phyloP scores from a whole-genome alignment of 2,329 filamentous ascomycete genomes.

The Phaeosphaeriaceae sp. region DNA sequence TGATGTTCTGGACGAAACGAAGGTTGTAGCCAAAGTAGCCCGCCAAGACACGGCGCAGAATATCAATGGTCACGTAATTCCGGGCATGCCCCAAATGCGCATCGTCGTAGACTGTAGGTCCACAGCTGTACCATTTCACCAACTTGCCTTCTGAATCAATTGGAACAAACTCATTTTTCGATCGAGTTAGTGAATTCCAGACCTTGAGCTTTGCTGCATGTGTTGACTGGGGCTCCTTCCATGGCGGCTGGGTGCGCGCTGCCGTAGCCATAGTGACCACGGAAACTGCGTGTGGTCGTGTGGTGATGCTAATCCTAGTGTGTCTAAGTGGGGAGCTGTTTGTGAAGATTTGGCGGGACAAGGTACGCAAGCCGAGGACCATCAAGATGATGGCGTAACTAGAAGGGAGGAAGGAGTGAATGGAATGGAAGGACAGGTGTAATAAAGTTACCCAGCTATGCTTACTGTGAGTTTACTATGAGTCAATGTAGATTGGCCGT shows the following conservation, averaged over 20 bases:
- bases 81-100: conserved; percentile 82
- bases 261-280: conserved; percentile 41
- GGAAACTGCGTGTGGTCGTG: conserved; percentile 14
- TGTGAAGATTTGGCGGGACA: conserved; percentile 35
- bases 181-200: conserved; percentile 80
- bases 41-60: conserved; percentile 79
- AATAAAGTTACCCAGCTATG: conserved; percentile 12
- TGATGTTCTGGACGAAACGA: conserved; percentile 92
- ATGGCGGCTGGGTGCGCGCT: conserved; percentile 48
- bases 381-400: conserved; percentile 34
- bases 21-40: conserved; percentile 86
- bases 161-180: conserved; percentile 76
- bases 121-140: conserved; percentile 88
- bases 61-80: conserved; percentile 91
- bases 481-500: conserved; percentile 24
- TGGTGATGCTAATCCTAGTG: conserved; percentile 21
- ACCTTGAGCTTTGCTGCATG: conserved; percentile 68
- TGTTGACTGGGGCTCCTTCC: conserved; percentile 44
- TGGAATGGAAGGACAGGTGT: conserved; percentile 20
- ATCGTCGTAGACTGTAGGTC: conserved; percentile 85
- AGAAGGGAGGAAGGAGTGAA: conserved; percentile 21
- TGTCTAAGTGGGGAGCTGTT: conserved; percentile 27
- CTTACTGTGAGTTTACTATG: conserved; percentile 34
- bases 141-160: conserved; percentile 70
- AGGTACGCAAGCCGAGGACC: conserved; percentile 34